Evolutionary conservation across 495 filamentous ascomycete species (phyloP).

Genomic region (Tuber indicum): DNA sequence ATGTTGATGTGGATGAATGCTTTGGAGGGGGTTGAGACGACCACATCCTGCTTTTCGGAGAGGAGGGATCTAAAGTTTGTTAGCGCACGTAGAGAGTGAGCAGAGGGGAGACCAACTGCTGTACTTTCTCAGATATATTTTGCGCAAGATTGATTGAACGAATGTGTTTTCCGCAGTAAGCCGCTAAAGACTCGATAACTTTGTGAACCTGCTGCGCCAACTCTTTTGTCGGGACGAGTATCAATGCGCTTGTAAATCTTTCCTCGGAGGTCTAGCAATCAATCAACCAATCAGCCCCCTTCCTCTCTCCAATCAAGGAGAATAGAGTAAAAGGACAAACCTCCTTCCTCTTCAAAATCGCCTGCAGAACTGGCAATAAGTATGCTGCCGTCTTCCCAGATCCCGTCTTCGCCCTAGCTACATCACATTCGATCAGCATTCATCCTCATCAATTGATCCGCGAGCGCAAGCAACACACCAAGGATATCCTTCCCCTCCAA

Average conservation of each 20-base stretch:
- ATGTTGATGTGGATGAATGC: conserved; percentile 64
- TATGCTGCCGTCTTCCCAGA: conserved; percentile 98
- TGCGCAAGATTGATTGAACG: conserved; percentile 77
- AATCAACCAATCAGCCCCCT: background rate
- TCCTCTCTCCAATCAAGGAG: background rate
- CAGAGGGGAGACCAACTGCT: conserved; percentile 43
- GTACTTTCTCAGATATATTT: conserved; percentile 77
- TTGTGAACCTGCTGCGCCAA: conserved; percentile 84
- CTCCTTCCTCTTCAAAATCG: conserved; percentile 68
- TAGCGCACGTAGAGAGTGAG: background rate
- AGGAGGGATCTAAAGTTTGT: conserved; percentile 56
- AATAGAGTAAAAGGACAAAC: conserved; percentile 46
- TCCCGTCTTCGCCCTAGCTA: conserved; percentile 80
- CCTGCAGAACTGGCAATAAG: conserved; percentile 77
- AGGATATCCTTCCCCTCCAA: conserved; percentile 88
- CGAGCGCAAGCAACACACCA: conserved; percentile 45
- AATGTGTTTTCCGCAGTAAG: conserved; percentile 78
- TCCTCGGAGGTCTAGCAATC: conserved; percentile 16
- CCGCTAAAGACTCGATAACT: conserved; percentile 61
- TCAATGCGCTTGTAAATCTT: conserved; percentile 54
- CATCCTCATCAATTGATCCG: background rate
- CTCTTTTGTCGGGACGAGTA: conserved; percentile 90
- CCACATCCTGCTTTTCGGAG: conserved; percentile 78
- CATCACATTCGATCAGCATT: background rate
- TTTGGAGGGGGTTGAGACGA: conserved; percentile 80